Evolutionary conservation across 1,139 yeast species (phyloP).

Genomic region (Kodamaea derodonti): DNA sequence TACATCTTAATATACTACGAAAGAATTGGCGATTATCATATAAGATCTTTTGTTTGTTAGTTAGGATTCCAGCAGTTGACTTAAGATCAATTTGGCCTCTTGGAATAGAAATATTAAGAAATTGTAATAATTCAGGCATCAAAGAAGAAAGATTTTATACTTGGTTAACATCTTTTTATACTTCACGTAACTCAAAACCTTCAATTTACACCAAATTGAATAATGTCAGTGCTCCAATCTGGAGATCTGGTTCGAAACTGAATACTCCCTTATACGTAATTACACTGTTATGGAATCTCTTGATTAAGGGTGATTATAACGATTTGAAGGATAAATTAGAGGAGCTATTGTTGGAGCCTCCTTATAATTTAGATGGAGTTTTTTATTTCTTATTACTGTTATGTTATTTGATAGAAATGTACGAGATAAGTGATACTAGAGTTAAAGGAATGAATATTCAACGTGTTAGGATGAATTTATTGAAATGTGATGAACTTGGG

Average conservation of each 20-base stretch:
- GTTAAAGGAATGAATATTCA: conserved; percentile 11
- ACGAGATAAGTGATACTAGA: conserved; percentile 8
- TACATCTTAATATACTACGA: conserved; percentile 38
- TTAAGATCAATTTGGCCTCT: conserved; percentile 56
- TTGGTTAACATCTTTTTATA: conserved; percentile 31
- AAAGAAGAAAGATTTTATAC: conserved; percentile 32
- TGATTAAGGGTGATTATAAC: conserved; percentile 24
- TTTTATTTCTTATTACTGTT: conserved; percentile 32
- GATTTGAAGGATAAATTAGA: conserved; percentile 29
- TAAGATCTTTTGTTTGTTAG: conserved; percentile 45
- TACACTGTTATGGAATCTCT: conserved; percentile 33
- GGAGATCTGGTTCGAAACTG: conserved; percentile 36
- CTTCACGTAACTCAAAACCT: neutral
- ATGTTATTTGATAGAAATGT: conserved; percentile 22
- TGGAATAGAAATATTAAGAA: conserved; percentile 42
- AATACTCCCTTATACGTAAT: conserved; percentile 37
- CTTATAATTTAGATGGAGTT: conserved; percentile 43
- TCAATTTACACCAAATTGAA: conserved; percentile 6
- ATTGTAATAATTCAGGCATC: conserved; percentile 2
- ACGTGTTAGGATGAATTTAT: conserved; percentile 20
- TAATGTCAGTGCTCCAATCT: conserved; percentile 31
- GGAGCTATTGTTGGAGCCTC: conserved; percentile 41
- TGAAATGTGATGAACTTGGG: conserved; percentile 25
- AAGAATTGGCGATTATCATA: conserved; percentile 55
- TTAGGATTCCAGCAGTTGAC: conserved; percentile 48